Percentiles rank a stretch among this genome's conserved stretches.
phyloP scores from a whole-genome alignment of 208 protist species.

The Trypanosoma brucei region DNA sequence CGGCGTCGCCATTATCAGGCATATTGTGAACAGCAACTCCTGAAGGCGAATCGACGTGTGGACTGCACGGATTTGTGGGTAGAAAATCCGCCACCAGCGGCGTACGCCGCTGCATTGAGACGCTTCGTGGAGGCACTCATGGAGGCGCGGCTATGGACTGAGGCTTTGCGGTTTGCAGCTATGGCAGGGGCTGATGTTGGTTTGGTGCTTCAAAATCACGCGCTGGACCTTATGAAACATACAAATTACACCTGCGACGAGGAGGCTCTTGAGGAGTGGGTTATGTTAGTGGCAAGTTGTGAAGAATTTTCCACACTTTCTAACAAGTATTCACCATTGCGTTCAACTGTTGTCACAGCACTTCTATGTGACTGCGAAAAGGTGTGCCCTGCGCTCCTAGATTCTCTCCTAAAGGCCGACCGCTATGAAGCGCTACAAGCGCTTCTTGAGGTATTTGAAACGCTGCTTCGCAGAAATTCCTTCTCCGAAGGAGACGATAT shows the following conservation, averaged over 20 bases:
- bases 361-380: constrained; percentile 37
- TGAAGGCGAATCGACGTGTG: constrained; percentile 46
- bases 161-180: constrained; percentile 57
- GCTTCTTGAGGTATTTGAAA: constrained; percentile 55
- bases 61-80: constrained; percentile 80
- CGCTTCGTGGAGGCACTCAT: constrained; percentile 60
- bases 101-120: constrained; percentile 36
- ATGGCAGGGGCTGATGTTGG: constrained; percentile 27
- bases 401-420: constrained; percentile 38
- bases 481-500: constrained; percentile 1
- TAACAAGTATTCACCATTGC: constrained; percentile 56
- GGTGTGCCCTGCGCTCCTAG: constrained; percentile 43
- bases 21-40: constrained; percentile 72
- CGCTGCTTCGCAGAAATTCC: constrained; percentile 23
- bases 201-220: constrained; percentile 56
- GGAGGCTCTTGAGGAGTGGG: constrained; percentile 39
- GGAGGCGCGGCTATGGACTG: constrained; percentile 61
- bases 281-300: constrained; percentile 49
- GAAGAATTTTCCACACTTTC: constrained; percentile 44
- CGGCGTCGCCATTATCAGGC: constrained; percentile 68
- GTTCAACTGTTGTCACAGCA: constrained; percentile 45
- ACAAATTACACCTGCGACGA: constrained; percentile 25
- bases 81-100: constrained; percentile 33
- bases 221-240: constrained; percentile 33
- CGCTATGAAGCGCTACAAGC: constrained; percentile 66